A percentile compares a stretch with the other conserved stretches of the same genome.
phyloP scores from a whole-genome alignment of 2,329 filamentous ascomycete genomes.

The Trichophyton schoenleinii region DNA sequence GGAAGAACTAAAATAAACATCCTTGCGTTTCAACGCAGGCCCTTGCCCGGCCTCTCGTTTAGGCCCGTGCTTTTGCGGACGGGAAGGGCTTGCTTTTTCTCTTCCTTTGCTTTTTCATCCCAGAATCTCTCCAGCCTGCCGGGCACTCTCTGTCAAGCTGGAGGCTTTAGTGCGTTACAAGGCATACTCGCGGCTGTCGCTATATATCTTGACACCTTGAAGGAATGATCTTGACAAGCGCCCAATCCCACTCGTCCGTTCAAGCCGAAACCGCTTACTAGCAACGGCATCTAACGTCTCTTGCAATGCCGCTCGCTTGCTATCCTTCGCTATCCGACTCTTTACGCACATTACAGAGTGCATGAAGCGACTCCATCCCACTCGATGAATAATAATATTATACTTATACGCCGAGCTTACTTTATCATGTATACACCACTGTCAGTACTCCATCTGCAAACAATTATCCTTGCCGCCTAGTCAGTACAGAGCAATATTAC shows the following conservation, averaged over 20 bases:
- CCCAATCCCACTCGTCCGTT: not conserved
- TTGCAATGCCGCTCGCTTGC: not conserved
- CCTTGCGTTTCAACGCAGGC: not conserved
- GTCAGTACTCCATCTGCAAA: not conserved
- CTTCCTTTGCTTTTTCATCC: constrained; percentile 2
- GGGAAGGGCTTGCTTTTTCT: constrained; percentile 4
- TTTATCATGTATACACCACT: not conserved
- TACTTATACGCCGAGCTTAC: not conserved
- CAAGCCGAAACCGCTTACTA: not conserved
- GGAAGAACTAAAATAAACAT: not conserved
- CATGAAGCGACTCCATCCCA: not conserved
- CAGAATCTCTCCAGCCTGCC: not conserved
- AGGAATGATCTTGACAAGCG: not conserved
- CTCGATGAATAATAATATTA: not conserved
- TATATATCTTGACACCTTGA: not conserved
- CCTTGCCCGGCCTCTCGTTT: not conserved
- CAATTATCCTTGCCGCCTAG: not conserved
- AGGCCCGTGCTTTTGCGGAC: constrained; percentile 3
- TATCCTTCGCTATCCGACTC: not conserved
- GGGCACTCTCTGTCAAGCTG: not conserved
- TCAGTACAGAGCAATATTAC: not conserved
- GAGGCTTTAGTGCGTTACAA: not conserved
- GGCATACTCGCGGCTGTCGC: not conserved
- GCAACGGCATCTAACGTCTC: not conserved
- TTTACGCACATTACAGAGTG: not conserved